These are phyloP conservation scores for Rhipidocladum racemiflorum DNA, from an alignment of 176 grass and related monocot genomes.

Conservation along the genomic window DNA sequence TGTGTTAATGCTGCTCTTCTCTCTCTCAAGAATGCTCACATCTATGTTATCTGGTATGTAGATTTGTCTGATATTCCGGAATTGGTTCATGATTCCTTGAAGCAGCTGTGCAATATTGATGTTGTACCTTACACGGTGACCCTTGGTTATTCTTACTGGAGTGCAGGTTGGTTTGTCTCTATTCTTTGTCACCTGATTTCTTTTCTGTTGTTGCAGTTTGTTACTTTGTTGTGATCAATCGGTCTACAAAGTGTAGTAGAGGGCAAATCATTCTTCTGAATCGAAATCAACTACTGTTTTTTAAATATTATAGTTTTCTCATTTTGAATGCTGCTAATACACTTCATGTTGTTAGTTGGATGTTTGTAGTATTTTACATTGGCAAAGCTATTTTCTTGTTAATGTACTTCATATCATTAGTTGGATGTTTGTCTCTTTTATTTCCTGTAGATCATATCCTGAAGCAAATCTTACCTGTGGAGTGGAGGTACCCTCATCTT, in stretches of 20 bases:
- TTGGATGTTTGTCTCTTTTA: slow-evolving; percentile 15
- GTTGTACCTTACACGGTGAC: slow-evolving; percentile 62
- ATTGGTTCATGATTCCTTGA: slow-evolving; percentile 53
- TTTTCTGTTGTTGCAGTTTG: not conserved
- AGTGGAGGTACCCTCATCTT: slow-evolving; percentile 90
- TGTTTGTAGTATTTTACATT: no score
- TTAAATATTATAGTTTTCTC: not conserved
- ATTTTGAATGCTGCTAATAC: not conserved
- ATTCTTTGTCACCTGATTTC: slow-evolving; percentile 13
- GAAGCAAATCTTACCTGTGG: slow-evolving; percentile 74
- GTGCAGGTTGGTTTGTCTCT: slow-evolving; percentile 67
- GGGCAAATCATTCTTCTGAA: not conserved
- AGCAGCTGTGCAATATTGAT: slow-evolving; percentile 72
- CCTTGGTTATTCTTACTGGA: slow-evolving; percentile 89
- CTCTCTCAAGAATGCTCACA: slow-evolving; percentile 3
- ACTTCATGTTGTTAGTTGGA: no score
- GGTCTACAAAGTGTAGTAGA: not conserved
- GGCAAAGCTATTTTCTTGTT: not conserved
- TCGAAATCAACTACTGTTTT: not conserved
- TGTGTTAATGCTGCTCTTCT: not conserved
- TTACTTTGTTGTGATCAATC: not conserved
- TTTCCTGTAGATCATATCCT: slow-evolving; percentile 76
- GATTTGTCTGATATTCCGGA: slow-evolving; percentile 78
- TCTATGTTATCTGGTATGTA: slow-evolving; percentile 31
- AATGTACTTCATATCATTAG: not conserved